These are phyloP conservation scores for Oryza nivara DNA, from an alignment of 176 grass and related monocot species.

Conservation along the genomic window DNA sequence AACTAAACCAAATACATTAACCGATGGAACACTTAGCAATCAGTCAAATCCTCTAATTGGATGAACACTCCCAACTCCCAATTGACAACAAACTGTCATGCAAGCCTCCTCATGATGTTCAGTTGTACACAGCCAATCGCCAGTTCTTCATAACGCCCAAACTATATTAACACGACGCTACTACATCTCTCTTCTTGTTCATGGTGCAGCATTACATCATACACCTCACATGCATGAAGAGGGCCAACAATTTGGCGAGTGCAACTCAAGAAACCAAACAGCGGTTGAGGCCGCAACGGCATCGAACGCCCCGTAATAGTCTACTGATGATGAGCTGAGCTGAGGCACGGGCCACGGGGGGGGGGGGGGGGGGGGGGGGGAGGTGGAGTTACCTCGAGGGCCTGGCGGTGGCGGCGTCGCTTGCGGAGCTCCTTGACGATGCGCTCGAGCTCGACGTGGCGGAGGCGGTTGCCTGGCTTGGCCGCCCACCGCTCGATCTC, in stretches of 20 bases:
- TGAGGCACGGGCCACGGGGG: not conserved
- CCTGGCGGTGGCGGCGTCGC: conserved; percentile 65
- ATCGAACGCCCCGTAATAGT: conserved; percentile 1
- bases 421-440: conserved; percentile 66
- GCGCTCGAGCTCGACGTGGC: conserved; percentile 57
- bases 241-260: not conserved
- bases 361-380: no score
- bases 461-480: conserved; percentile 47
- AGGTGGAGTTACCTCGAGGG: conserved; percentile 66
- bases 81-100: not conserved
- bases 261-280: not conserved
- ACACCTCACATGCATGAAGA: not conserved
- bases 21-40: not conserved
- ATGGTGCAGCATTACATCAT: conserved; percentile 16
- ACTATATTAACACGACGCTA: not conserved
- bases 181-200: not conserved
- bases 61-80: not conserved
- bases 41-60: not conserved
- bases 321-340: not conserved
- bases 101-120: not conserved
- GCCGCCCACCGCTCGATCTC: conserved; percentile 75
- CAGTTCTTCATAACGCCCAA: not conserved
- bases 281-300: not conserved
- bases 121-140: not conserved
- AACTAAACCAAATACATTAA: no score